Conservation (phyloP, 164 flowering plant species). For the Platanus orientalis region DNA sequence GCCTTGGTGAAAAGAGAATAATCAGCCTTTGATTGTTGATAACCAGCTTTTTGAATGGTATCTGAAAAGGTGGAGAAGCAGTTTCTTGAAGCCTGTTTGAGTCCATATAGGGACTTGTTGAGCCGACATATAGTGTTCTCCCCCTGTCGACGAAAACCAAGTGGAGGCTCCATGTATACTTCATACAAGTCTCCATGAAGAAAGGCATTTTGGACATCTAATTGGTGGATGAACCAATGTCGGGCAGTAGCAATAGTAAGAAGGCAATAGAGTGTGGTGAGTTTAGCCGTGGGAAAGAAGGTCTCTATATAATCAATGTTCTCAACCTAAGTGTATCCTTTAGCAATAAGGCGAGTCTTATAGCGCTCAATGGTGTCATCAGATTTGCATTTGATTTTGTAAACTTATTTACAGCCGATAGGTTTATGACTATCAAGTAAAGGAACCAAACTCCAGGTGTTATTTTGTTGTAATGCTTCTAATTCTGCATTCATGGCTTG, state of each 20-base stretch:
- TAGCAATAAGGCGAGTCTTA: background rate
- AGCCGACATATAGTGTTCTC: conserved; percentile 2
- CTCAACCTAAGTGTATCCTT: too few relatives aligned
- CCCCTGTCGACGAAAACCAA: conserved; percentile 9
- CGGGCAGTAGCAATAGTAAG: too few relatives aligned
- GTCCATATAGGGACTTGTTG: conserved; percentile 1
- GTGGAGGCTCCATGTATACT: conserved; percentile 6
- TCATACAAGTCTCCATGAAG: background rate
- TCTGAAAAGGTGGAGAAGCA: background rate
- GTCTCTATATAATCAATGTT: too few relatives aligned
- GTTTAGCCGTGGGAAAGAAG: too few relatives aligned
- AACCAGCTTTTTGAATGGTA: background rate
- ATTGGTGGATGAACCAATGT: background rate
- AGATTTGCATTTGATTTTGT: background rate
- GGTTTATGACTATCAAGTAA: background rate
- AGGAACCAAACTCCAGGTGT: too few relatives aligned
- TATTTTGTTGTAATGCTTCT: too few relatives aligned
- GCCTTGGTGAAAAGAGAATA: background rate
- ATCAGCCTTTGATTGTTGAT: conserved; percentile 4
- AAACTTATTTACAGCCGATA: background rate
- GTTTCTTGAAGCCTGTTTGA: conserved; percentile 5
- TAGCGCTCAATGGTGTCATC: background rate
- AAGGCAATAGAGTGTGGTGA: too few relatives aligned
- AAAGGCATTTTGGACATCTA: conserved; percentile 1
- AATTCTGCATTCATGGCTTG: background rate